Percentiles rank a stretch among this genome's conserved stretches.
phyloP scores from a whole-genome alignment of 345 rosid species.

The Garcia nutans region DNA sequence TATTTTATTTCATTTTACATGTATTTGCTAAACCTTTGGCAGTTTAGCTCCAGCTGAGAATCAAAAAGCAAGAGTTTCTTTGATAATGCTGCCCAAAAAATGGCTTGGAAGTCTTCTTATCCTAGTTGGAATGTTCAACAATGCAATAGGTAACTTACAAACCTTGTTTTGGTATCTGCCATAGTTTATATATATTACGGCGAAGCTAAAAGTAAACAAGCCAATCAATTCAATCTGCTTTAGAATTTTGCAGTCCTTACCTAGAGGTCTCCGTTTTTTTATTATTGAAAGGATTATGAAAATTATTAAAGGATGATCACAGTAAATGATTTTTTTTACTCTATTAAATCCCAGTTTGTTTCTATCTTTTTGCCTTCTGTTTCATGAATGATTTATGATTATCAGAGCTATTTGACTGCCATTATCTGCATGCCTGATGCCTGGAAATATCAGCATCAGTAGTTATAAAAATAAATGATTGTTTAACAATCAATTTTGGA shows the following conservation, averaged over 20 bases:
- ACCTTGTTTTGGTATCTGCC: not conserved
- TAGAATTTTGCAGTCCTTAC: not conserved
- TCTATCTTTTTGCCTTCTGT: not conserved
- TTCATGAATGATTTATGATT: not conserved
- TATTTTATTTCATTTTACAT: conserved; percentile 5
- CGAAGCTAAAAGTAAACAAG: not conserved
- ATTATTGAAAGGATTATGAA: not conserved
- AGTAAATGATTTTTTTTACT: not conserved
- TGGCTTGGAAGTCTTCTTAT: conserved; percentile 43
- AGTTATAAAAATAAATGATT: not conserved
- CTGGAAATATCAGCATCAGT: not conserved
- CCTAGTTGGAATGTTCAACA: conserved; percentile 41
- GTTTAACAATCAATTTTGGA: not conserved
- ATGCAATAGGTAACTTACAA: conserved; percentile 47
- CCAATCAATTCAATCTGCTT: not conserved
- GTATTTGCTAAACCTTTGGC: conserved; percentile 23
- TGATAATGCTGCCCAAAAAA: conserved; percentile 52
- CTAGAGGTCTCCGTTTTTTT: not conserved
- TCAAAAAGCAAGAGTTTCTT: conserved; percentile 11
- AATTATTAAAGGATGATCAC: not conserved
- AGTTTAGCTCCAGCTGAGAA: conserved; percentile 23
- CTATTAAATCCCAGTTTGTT: not conserved
- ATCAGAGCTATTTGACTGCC: not conserved
- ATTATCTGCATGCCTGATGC: not conserved
- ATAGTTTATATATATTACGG: not conserved